Evolutionary conservation across 1,139 yeast genomes (phyloP), one percentile per base, ranked within the genome.

Genomic region (Zygosaccharomyces pseudobailii): DNA sequence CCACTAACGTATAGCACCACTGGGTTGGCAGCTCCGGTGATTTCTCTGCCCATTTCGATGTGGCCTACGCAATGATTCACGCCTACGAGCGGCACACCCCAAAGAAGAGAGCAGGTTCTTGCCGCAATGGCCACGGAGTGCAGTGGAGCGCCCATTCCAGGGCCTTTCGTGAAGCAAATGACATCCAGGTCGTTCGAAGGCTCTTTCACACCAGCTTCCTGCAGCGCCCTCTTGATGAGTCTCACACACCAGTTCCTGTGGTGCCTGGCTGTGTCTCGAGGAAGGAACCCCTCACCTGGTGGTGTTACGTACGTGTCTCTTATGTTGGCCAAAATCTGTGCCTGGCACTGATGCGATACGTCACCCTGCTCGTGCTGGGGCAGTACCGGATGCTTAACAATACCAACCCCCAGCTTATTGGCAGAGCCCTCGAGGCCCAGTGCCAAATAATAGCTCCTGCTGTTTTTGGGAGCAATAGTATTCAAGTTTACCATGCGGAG

Each of bases 131-230:
- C 97, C 34, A 89, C 97, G 53, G 94, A 82, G 59, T 92, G 96
- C 49, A 92, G 71, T 0, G 98, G 99, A 0, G 97, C 97, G 3
- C 98, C 99, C 98, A 92, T 94, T 1, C 99, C 99, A 0, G 98
- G 98, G 4, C 98, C 99, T 67, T 87, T 95, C 1, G 97, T 92
- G 66, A 90, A 92, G 66, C 97, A 89, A 45, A 92, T 86, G 58
- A 95, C 89, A 66, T 90, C 96, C 24, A 92, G 68, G 44, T 88
- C 94, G 2, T 63, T 49, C 39, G 71, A 57, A 5, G 66, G 63
- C 24, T 63, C 59, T 2, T 56, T 47, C n/a, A 88, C 64, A 0
- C 70, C 66, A 2, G 96, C 84, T 37, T 84, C 92, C 3, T 64
- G 65, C 45, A 92, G 63, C 0, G 97, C 87, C 34, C 62, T 63